Evolutionary conservation across 495 filamentous ascomycete genomes (phyloP).

Genomic region (Penicillium turbatum): DNA sequence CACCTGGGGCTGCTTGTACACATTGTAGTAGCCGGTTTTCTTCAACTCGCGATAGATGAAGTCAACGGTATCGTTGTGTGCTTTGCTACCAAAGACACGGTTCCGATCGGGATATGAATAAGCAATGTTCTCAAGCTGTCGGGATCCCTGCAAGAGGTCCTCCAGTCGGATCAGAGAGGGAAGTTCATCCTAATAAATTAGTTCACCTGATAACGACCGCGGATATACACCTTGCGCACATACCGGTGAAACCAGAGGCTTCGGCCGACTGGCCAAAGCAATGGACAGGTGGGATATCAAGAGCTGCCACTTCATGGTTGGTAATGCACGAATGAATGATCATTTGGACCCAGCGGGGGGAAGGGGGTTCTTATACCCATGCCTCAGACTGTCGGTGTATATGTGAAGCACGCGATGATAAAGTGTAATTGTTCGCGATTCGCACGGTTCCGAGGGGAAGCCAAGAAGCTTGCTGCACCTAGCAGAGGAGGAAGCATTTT

Average conservation of each 20-base stretch:
- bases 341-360: background rate
- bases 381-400: background rate
- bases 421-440: slow-evolving; percentile 1
- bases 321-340: background rate
- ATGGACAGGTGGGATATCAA: slow-evolving; percentile 4
- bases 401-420: slow-evolving; percentile 9
- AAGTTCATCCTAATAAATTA: slow-evolving; percentile 12
- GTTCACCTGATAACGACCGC: background rate
- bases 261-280: slow-evolving; percentile 6
- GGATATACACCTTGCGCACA: background rate
- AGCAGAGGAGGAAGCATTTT: slow-evolving; percentile 4
- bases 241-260: slow-evolving; percentile 17
- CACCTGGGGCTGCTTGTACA: slow-evolving; percentile 55
- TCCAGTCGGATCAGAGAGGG: slow-evolving; percentile 17
- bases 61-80: slow-evolving; percentile 61
- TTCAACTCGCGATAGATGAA: slow-evolving; percentile 53
- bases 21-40: slow-evolving; percentile 53
- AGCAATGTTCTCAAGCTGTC: slow-evolving; percentile 43
- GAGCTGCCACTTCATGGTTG: slow-evolving; percentile 15
- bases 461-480: slow-evolving; percentile 15
- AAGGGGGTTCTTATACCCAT: slow-evolving; percentile 8
- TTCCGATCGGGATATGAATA: slow-evolving; percentile 45
- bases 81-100: slow-evolving; percentile 55
- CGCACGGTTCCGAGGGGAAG: background rate
- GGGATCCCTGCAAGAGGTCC: slow-evolving; percentile 35